Base-by-base conservation (phyloP, 768 basidiomycete genomes). In the Cystofilobasidium ferigula region DNA sequence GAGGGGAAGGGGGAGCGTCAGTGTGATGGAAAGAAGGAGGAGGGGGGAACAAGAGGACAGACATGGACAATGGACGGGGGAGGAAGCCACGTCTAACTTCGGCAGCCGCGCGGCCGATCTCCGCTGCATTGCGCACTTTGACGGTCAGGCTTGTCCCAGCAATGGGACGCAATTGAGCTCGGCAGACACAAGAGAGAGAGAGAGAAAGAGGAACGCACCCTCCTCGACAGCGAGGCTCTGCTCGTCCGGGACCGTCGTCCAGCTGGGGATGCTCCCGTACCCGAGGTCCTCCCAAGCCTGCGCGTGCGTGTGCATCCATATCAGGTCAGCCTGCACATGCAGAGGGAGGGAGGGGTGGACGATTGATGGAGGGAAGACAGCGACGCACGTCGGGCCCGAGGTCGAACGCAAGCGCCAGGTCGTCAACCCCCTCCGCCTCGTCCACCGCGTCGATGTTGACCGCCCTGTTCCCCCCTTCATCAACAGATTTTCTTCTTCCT, bases 231-330 rank as follows among this genome's bases (percentile, higher is more conserved):
- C 45, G 51, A 54, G 9, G 8, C 28, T n/a, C n/a, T n/a, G n/a
- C 28, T 51, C 48, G 8, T 51, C 48, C 26, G n/a, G 48, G 1
- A 54, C 51, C 26, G 51, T 54, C 51, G 51, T 54, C 51, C 51
- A 54, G 30, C 51, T 54, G 18, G 51, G 51, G 28, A 54, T 28
- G 51, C 51, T 54, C 30, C 51, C 51, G 51, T 54, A 54, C 28
- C 51, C 51, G 12, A 54, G 51, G 51, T 54, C 51, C 2, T 54
- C 51, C 51, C 51, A 54, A 6, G 51, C 51, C 51, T 54, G 26
- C 7, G 5, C n/a, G n/a, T n/a, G n/a, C n/a, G n/a, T n/a, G n/a
- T 42, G 40, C 20, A 10, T 42, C 40, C 40, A 10, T 42, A 10
- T 10, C 20, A 10, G 20, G 40, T 20, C 40, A 10, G 10, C 28